Evolutionary conservation across 352 stramenopile genomes (phyloP).

Genomic region (Phytophthora pini): DNA sequence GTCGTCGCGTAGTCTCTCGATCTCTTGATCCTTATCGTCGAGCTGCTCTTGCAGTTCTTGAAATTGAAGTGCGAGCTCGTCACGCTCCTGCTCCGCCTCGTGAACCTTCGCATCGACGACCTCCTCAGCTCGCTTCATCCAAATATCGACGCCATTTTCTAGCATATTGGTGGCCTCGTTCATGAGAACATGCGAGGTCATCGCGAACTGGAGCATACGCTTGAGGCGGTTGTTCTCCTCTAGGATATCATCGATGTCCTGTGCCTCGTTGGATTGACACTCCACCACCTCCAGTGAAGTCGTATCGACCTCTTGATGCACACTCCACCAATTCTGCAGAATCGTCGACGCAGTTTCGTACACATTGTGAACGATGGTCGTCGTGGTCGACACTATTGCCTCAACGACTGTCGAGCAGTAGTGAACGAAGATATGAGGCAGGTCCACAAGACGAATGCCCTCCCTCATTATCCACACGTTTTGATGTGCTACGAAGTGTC

Average conservation of each 20-base stretch:
- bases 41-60: slow-evolving; percentile 29
- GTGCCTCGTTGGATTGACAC: neutral
- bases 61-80: slow-evolving; percentile 23
- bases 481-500: slow-evolving; percentile 5
- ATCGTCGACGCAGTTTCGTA: slow-evolving; percentile 19
- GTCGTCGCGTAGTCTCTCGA: slow-evolving; percentile 28
- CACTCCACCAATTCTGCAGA: slow-evolving; percentile 28
- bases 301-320: slow-evolving; percentile 8
- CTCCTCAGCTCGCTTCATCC: slow-evolving; percentile 27
- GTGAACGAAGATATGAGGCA: slow-evolving; percentile 19
- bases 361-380: slow-evolving; percentile 8
- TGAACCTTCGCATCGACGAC: slow-evolving; percentile 25
- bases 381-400: slow-evolving; percentile 20
- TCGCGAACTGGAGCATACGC: slow-evolving; percentile 31
- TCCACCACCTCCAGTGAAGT: slow-evolving; percentile 25
- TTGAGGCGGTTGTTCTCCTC: slow-evolving; percentile 36
- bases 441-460: slow-evolving; percentile 3
- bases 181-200: slow-evolving; percentile 34
- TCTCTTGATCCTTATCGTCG: slow-evolving; percentile 32
- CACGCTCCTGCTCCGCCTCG: slow-evolving; percentile 25
- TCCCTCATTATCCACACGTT: slow-evolving; percentile 16
- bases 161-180: slow-evolving; percentile 34
- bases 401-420: slow-evolving; percentile 26
- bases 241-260: slow-evolving; percentile 23
- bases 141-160: slow-evolving; percentile 21